Percentiles rank a stretch among this genome's conserved stretches.
Evolutionary conservation across 805 yeast species (phyloP).

Genomic region (Candida insectorum): DNA sequence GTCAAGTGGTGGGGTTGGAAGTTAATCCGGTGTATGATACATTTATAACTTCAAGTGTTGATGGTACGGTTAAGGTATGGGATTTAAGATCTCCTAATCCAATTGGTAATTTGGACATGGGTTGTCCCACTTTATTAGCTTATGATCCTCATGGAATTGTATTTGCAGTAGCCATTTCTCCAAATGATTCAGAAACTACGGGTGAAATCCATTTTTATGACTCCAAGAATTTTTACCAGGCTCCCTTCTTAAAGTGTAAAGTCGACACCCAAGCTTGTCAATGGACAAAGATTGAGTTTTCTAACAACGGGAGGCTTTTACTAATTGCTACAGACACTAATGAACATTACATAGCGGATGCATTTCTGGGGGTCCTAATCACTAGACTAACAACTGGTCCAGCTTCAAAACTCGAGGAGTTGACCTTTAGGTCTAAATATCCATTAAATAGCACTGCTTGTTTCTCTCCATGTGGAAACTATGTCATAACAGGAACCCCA

Average conservation of each 20-base stretch:
- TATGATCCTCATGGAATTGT: conserved; percentile 84
- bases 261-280: conserved; percentile 14
- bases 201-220: conserved; percentile 54
- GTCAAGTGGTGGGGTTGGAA: conserved; percentile 67
- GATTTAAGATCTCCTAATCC: conserved; percentile 69
- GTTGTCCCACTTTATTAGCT: conserved; percentile 57
- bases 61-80: conserved; percentile 83
- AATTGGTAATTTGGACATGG: conserved; percentile 54
- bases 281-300: conserved; percentile 73
- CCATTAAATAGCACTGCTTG: conserved; percentile 31
- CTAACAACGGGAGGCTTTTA: conserved; percentile 69
- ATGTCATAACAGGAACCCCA: conserved; percentile 30
- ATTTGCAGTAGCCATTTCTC: conserved; percentile 56
- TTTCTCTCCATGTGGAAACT: conserved; percentile 41
- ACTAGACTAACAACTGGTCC: conserved; percentile 1
- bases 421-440: conserved; percentile 19
- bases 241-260: conserved; percentile 42
- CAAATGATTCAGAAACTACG: conserved; percentile 1
- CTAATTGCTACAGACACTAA: conserved; percentile 54
- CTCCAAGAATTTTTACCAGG: conserved; percentile 51
- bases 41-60: conserved; percentile 66
- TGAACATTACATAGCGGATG: conserved; percentile 62
- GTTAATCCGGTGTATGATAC: conserved; percentile 67
- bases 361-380: conserved; percentile 28
- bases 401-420: neutral